Percentiles rank a stretch among this genome's conserved stretches.
phyloP scores from a whole-genome alignment of 2,329 filamentous ascomycete species.

The Simplicillium sp. region DNA sequence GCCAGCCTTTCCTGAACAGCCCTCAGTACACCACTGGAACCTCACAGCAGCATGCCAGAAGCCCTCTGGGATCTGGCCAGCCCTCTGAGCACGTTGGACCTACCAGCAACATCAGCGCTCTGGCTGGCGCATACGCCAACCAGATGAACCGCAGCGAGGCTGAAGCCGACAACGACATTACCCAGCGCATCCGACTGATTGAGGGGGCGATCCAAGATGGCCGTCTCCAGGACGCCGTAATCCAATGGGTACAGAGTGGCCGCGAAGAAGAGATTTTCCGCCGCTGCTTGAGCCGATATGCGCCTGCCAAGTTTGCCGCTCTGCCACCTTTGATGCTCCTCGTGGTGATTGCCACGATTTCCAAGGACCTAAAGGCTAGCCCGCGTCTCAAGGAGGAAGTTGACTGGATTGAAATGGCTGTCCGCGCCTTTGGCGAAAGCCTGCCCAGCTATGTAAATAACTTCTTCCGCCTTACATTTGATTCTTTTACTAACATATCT shows the following conservation, averaged over 20 bases:
- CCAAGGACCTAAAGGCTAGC: constrained; percentile 44
- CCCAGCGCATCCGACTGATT: constrained; percentile 47
- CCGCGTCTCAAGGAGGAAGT: constrained; percentile 45
- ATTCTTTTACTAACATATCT: constrained; percentile 1
- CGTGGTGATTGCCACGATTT: constrained; percentile 55
- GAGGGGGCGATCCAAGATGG: constrained; percentile 52
- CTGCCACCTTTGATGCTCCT: constrained; percentile 53
- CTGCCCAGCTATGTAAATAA: constrained; percentile 40
- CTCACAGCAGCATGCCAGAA: constrained; percentile 17
- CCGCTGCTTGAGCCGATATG: constrained; percentile 26
- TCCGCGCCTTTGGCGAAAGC: constrained; percentile 41
- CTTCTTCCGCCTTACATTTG: background rate
- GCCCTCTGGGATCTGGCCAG: constrained; percentile 21
- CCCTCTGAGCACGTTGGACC: constrained; percentile 23
- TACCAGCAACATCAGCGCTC: constrained; percentile 19
- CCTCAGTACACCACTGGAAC: constrained; percentile 24
- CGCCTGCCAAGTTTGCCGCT: constrained; percentile 35
- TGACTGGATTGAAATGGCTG: constrained; percentile 49
- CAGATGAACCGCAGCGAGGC: constrained; percentile 24
- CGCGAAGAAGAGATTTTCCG: constrained; percentile 55
- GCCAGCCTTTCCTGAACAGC: constrained; percentile 22
- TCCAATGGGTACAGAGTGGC: constrained; percentile 58
- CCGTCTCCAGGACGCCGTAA: constrained; percentile 52
- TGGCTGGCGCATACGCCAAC: constrained; percentile 24
- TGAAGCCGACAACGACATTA: constrained; percentile 39